A percentile compares a stretch with the other conserved stretches of the same genome.
Evolutionary conservation across 345 rosid genomes (phyloP).

Genomic region (Eucalyptus curtisii): DNA sequence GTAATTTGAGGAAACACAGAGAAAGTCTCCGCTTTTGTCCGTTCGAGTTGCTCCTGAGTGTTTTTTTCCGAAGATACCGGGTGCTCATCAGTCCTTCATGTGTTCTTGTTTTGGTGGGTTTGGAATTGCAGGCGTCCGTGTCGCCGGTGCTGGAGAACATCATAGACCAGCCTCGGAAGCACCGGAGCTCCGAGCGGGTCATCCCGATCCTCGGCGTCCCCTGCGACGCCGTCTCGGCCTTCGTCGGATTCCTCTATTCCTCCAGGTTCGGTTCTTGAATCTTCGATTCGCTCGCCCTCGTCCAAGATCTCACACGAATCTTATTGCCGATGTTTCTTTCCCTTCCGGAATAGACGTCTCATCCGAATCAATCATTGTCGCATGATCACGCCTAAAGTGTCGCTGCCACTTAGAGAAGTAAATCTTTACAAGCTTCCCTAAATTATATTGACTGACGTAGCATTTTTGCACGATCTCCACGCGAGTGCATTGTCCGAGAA

Average conservation of each 20-base stretch:
- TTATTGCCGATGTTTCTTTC: background rate
- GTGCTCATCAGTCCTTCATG: background rate
- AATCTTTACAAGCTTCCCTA: background rate
- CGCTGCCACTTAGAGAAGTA: background rate
- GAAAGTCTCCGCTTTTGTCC: background rate
- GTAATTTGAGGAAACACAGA: background rate
- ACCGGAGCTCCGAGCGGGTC: slow-evolving; percentile 19
- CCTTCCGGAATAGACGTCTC: background rate
- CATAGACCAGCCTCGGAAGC: slow-evolving; percentile 23
- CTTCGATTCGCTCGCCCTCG: background rate
- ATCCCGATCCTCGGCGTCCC: slow-evolving; percentile 34
- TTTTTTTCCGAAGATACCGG: background rate
- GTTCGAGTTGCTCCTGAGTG: background rate
- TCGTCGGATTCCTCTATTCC: slow-evolving; percentile 24
- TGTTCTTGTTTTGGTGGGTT: background rate
- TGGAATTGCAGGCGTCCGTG: slow-evolving; percentile 9
- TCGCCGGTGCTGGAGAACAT: slow-evolving; percentile 29
- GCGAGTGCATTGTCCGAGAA: background rate
- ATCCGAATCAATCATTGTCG: background rate
- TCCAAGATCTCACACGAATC: background rate
- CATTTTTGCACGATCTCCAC: background rate
- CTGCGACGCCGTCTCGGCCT: slow-evolving; percentile 24
- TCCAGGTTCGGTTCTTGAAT: slow-evolving; percentile 10
- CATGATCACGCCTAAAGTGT: background rate
- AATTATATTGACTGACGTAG: background rate